Base-by-base conservation (phyloP, 2,329 filamentous ascomycete species). In the Scedosporium apiospermum region DNA sequence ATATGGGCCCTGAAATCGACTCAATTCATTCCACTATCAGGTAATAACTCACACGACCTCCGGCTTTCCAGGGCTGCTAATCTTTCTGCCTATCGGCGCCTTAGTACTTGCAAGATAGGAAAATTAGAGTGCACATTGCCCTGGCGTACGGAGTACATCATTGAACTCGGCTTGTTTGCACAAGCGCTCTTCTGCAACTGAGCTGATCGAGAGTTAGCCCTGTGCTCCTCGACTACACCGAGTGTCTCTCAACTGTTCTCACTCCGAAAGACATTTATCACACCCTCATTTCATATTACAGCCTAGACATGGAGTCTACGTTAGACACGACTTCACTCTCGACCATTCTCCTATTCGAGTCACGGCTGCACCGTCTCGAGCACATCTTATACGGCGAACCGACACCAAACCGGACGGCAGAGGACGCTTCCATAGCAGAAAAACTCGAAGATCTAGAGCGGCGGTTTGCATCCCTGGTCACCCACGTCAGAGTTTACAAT, bases 311-410 rank as follows among this genome's bases (percentile, higher is more conserved):
- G 72, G 69, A 72, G 49, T 69, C 67, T 65, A 71, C 74, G 6
- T 72, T 83, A 26, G 81, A 85, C 68, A 75, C 79, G 62, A 83
- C 81, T 3, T 79, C 82, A 1, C 73, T 84, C 7, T 76, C 78
- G 41, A 86, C 84, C 1, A 77, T 87, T 64, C 77, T 76, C 51
- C 75, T 86, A 27, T 77, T 87, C 42, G 83, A 86, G 68, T 76
- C 80, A 60, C 83, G 84, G n/a, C 77, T 87, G 10, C 72, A 79
- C 16, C 82, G 84, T 57, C 75, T 87, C 63, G 84, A 87, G 67
- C 82, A 86, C 66, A 42, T 44, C 27, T 34, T 61, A 16, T 61
- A 61, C 26, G 60, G 60, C 16, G 49, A 57, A 16, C n/a, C 46
- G 2, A 71, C 86, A 2, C 76, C 87, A 55, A 79, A 82, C 67